Percentiles rank a stretch among this genome's conserved stretches.
phyloP scores from a whole-genome alignment of 2,329 filamentous ascomycete species.

The Stachybotrys chartarum region DNA sequence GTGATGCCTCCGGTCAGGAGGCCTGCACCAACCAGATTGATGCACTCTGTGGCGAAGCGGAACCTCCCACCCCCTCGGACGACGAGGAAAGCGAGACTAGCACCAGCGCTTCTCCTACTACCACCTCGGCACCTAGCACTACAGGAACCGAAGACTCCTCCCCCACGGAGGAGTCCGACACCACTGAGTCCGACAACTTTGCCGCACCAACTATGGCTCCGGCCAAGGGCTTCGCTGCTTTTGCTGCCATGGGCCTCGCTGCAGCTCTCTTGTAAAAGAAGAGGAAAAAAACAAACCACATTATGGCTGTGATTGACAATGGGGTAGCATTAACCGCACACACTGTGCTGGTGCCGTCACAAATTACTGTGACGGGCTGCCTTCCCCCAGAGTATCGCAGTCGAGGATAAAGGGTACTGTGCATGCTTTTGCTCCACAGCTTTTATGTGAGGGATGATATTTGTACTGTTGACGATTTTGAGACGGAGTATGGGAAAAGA shows the following conservation, averaged over 20 bases:
- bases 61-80: conserved; percentile 10
- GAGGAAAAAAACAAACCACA: too few relatives aligned
- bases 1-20: conserved; percentile 33
- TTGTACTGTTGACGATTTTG: background rate
- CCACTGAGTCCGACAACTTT: conserved; percentile 23
- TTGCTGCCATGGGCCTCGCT: conserved; percentile 43
- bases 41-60: conserved; percentile 36
- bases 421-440: background rate
- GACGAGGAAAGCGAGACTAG: background rate
- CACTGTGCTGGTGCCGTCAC: too few relatives aligned
- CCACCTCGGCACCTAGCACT: background rate
- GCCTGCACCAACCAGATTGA: conserved; percentile 41
- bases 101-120: background rate
- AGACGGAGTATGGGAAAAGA: background rate
- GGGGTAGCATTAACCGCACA: too few relatives aligned
- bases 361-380: too few relatives aligned
- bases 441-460: background rate
- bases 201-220: conserved; percentile 35
- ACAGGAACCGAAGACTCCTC: background rate
- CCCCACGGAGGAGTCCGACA: conserved; percentile 9
- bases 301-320: too few relatives aligned
- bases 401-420: too few relatives aligned
- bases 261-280: conserved; percentile 41
- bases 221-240: conserved; percentile 34
- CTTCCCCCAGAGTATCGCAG: too few relatives aligned